Base-by-base conservation (phyloP, 1,284 basidiomycete species). In the Trametes sp. region DNA sequence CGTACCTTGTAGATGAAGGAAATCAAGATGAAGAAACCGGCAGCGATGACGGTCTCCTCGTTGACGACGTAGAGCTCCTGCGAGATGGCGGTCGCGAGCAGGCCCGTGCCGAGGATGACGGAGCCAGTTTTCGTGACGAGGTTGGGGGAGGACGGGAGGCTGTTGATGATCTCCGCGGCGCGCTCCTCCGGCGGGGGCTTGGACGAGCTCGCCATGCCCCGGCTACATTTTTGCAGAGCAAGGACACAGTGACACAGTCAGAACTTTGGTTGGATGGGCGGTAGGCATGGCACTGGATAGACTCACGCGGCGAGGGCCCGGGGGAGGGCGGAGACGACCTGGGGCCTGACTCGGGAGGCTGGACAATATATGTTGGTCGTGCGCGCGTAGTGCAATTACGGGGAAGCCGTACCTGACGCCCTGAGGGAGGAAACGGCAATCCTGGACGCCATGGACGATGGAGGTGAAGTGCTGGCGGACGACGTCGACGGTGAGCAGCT, bases 31-130 rank as follows among this genome's bases (percentile, higher is more conserved):
- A 94, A 84, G 72, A 93, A 95, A 54, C 93, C 96, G 57, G 90
- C 82, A 44, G 90, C 85, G 42, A 96, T 84, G 64, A 96, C 88
- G 36, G 92, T 90, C 84, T 98, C 96, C 81, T 98, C 96, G 80
- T 98, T 98, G 74, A 97, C 88, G 64, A 99, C 97, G 78, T 98
- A 98, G 61, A 98, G 88, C 82, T 99, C 97, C 78, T 96, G 93
- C 42, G 95, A 98, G 81, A 98, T 96, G 75, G 96, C 96, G 23
- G 95, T 88, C 29, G 96, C 97, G 64, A 92, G 83, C 65, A 95
- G 83, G 75, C 95, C 96, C 42, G 95, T 94, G 73, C 95, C 95
- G 66, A 98, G 88, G 74, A 98, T 84, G 74, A 96, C 90, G 67
- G 93, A 89, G 68, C 95, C 95, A 56, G 94, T 97, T 85, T 98